Percentiles rank a stretch among this genome's conserved stretches.
Conservation (phyloP, 1,284 basidiomycete species). For the Tranzscheliella williamsii region DNA sequence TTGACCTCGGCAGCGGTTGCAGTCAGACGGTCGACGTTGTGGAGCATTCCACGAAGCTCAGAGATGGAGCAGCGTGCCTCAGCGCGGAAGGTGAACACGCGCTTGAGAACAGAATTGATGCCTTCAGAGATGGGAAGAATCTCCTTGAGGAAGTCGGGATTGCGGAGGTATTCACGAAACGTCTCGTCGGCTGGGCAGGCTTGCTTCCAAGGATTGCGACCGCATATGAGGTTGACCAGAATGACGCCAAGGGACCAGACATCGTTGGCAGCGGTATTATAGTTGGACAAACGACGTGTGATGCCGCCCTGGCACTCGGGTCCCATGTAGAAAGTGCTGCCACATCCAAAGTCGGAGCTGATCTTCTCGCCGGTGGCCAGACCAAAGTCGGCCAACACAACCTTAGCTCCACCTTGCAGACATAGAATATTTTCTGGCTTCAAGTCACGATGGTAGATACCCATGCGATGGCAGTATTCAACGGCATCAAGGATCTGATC, state of each 20-base stretch:
- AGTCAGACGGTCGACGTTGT: slow-evolving; percentile 47
- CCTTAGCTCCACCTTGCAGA: slow-evolving; percentile 72
- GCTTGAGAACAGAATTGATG: slow-evolving; percentile 54
- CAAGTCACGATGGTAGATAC: slow-evolving; percentile 92
- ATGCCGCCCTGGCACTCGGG: slow-evolving; percentile 92
- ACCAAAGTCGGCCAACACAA: slow-evolving; percentile 94
- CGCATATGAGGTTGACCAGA: slow-evolving; percentile 86
- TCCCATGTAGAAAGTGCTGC: slow-evolving; percentile 94
- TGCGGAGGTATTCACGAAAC: slow-evolving; percentile 64
- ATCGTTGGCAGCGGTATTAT: slow-evolving; percentile 74
- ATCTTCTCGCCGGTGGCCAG: slow-evolving; percentile 86
- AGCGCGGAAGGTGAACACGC: slow-evolving; percentile 54
- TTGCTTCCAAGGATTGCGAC: slow-evolving; percentile 83
- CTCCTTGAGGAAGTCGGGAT: slow-evolving; percentile 55
- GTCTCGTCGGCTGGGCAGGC: slow-evolving; percentile 74
- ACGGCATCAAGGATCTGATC: slow-evolving; percentile 81
- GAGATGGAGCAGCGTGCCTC: slow-evolving; percentile 49
- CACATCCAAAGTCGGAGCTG: slow-evolving; percentile 90
- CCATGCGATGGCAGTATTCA: slow-evolving; percentile 73
- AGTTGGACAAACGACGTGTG: slow-evolving; percentile 65
- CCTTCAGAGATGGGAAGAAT: slow-evolving; percentile 59
- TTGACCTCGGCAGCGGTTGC: slow-evolving; percentile 54
- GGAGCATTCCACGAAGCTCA: slow-evolving; percentile 49
- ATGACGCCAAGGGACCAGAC: slow-evolving; percentile 92
- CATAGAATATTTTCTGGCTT: slow-evolving; percentile 98